A percentile compares a stretch with the other conserved stretches of the same genome.
Conservation (phyloP, 768 basidiomycete genomes). For the Phanerochaete carnosa region DNA sequence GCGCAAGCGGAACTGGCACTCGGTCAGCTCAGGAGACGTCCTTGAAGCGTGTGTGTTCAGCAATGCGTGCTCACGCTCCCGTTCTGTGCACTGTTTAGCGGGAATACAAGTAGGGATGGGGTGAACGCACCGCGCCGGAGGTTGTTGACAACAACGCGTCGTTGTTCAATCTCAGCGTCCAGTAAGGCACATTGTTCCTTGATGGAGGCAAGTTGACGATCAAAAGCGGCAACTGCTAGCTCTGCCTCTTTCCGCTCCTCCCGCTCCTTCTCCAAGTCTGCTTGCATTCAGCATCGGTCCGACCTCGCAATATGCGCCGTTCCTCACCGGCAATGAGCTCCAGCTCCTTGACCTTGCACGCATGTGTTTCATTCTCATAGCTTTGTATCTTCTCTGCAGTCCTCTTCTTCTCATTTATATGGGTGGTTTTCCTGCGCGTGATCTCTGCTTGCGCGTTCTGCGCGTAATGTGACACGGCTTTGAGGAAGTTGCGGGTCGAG, state of each 20-base stretch:
- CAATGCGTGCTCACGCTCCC: slow-evolving; percentile 57
- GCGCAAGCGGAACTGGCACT: slow-evolving; percentile 53
- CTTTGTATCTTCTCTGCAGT: slow-evolving; percentile 57
- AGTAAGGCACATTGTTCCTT: slow-evolving; percentile 56
- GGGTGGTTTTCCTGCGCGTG: slow-evolving; percentile 58
- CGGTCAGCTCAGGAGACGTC: slow-evolving; percentile 51
- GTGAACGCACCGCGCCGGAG: slow-evolving; percentile 56
- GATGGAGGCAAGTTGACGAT: slow-evolving; percentile 63
- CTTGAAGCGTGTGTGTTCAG: slow-evolving; percentile 51
- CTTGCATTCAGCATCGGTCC: not conserved
- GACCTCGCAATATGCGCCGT: not conserved
- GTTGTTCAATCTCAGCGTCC: slow-evolving; percentile 72
- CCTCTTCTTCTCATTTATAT: slow-evolving; percentile 61
- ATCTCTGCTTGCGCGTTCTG: slow-evolving; percentile 68
- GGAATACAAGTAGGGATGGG: not conserved
- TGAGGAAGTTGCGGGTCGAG: slow-evolving; percentile 69
- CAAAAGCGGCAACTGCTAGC: slow-evolving; percentile 52
- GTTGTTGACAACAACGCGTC: slow-evolving; percentile 56
- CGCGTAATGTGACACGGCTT: slow-evolving; percentile 70
- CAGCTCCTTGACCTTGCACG: slow-evolving; percentile 77
- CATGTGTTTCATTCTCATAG: slow-evolving; percentile 65
- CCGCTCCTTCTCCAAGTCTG: slow-evolving; percentile 66
- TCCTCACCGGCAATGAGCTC: slow-evolving; percentile 72
- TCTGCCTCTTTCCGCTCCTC: slow-evolving; percentile 73
- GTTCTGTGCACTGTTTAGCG: slow-evolving; percentile 44